A percentile compares a stretch with the other conserved stretches of the same genome.
Evolutionary conservation across 805 yeast genomes (phyloP).

Genomic region (Blastobotrys muscicola): DNA sequence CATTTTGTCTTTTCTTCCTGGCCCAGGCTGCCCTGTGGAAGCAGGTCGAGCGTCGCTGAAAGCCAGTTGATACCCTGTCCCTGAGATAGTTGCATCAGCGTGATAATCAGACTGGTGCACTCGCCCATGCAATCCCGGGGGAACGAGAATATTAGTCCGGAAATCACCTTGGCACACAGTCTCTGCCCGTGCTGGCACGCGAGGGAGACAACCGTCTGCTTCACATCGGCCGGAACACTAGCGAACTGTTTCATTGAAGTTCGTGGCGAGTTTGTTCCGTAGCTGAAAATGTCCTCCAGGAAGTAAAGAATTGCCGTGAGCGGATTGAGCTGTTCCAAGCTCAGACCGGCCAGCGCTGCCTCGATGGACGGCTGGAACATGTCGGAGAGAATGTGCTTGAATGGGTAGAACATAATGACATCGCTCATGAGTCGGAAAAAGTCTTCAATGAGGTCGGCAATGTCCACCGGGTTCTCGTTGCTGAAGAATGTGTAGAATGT

Average conservation of each 20-base stretch:
- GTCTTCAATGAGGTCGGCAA: conserved; percentile 75
- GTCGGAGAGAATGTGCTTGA: conserved; percentile 37
- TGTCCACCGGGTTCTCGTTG: conserved; percentile 37
- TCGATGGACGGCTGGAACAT: conserved; percentile 39
- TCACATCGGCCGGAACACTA: conserved; percentile 44
- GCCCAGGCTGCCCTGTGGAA: conserved; percentile 58
- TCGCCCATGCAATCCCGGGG: conserved; percentile 63
- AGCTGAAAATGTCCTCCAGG: conserved; percentile 69
- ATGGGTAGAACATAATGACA: conserved; percentile 64
- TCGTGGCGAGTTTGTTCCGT: conserved; percentile 80
- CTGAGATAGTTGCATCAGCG: conserved; percentile 42
- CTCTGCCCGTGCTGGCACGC: conserved; percentile 44
- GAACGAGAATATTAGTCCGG: conserved; percentile 63
- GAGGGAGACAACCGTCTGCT: conserved; percentile 38
- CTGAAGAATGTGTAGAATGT: conserved; percentile 39
- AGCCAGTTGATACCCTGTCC: conserved; percentile 52
- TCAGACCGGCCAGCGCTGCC: conserved; percentile 46
- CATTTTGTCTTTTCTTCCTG: conserved; percentile 60
- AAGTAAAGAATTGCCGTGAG: conserved; percentile 61
- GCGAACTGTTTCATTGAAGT: conserved; percentile 35
- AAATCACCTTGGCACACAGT: conserved; percentile 43
- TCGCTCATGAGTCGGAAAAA: conserved; percentile 75
- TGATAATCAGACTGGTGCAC: conserved; percentile 63
- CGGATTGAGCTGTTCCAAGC: conserved; percentile 61
- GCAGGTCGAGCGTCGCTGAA: conserved; percentile 39